Conservation (phyloP, 2,329 filamentous ascomycete genomes). For the Nigrograna mackinnonii region DNA sequence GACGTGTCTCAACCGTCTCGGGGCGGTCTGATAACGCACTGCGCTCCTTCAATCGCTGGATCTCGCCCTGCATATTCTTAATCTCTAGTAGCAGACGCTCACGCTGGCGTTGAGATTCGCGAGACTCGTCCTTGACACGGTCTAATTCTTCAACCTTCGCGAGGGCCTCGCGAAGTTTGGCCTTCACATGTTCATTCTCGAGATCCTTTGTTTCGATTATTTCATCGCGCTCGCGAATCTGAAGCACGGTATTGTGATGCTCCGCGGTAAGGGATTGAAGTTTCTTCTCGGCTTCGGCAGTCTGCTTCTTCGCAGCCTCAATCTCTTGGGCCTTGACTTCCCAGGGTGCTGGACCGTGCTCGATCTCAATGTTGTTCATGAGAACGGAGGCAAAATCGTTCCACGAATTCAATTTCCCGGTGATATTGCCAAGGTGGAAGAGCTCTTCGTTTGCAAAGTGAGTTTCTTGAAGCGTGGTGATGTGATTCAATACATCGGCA, state of each 20-base stretch:
- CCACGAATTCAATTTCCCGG: slow-evolving; percentile 68
- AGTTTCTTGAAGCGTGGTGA: slow-evolving; percentile 47
- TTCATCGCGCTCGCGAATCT: slow-evolving; percentile 77
- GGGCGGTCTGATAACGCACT: slow-evolving; percentile 1
- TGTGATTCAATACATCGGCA: slow-evolving; percentile 7
- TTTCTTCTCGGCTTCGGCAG: slow-evolving; percentile 83
- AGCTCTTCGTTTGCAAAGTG: slow-evolving; percentile 71
- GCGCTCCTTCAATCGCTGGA: slow-evolving; percentile 18
- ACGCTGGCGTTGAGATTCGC: slow-evolving; percentile 22
- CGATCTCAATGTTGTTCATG: slow-evolving; percentile 59
- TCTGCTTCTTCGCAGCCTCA: slow-evolving; percentile 77
- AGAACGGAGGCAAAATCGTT: slow-evolving; percentile 59
- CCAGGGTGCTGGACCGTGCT: slow-evolving; percentile 79
- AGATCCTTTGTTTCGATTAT: slow-evolving; percentile 63
- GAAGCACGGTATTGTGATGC: slow-evolving; percentile 70
- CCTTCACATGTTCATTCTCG: slow-evolving; percentile 90
- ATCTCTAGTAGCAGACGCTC: slow-evolving; percentile 19
- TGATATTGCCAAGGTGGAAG: slow-evolving; percentile 47
- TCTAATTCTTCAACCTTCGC: slow-evolving; percentile 25
- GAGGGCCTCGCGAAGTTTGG: slow-evolving; percentile 43
- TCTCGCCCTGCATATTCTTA: slow-evolving; percentile 18
- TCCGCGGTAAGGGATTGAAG: slow-evolving; percentile 79
- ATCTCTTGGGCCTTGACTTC: slow-evolving; percentile 78
- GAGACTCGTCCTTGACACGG: slow-evolving; percentile 22
- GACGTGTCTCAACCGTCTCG: not conserved